phyloP scores from a whole-genome alignment of 208 protist species.

The Crithidia brevicula region DNA sequence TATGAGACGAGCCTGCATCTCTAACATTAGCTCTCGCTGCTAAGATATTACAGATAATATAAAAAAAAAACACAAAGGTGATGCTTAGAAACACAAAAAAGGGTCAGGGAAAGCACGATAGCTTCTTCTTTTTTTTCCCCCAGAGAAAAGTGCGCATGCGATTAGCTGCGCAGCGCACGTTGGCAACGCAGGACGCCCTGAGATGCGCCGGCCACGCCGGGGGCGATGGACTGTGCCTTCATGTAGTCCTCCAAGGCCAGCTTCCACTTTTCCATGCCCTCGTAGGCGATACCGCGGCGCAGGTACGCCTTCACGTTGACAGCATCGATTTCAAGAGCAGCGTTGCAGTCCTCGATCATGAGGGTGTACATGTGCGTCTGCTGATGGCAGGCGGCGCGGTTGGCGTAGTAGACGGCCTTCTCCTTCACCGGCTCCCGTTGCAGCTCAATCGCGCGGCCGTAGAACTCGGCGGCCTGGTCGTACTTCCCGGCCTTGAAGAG shows the following conservation, averaged over 20 bases:
- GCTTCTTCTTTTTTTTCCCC: too few species aligned
- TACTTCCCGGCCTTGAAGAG: constrained; percentile 91
- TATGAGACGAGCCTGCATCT: neutral
- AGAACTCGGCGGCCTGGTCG: constrained; percentile 86
- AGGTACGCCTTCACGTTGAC: constrained; percentile 90
- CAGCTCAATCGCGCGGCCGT: constrained; percentile 91
- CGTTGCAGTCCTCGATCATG: constrained; percentile 89
- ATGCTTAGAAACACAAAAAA: neutral
- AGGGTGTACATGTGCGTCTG: constrained; percentile 86
- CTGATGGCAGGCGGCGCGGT: constrained; percentile 91
- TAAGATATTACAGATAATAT: neutral
- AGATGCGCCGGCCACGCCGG: constrained; percentile 60
- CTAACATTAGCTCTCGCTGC: neutral
- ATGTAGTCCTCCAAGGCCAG: constrained; percentile 90
- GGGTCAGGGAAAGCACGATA: neutral
- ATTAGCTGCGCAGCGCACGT: constrained; percentile 51
- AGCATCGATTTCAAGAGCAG: constrained; percentile 77
- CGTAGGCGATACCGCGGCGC: constrained; percentile 90
- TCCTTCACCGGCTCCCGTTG: constrained; percentile 57
- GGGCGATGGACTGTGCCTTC: constrained; percentile 57
- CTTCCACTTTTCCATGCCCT: constrained; percentile 93
- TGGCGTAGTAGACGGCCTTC: constrained; percentile 90
- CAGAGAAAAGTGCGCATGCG: neutral
- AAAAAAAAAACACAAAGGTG: constrained; percentile 15
- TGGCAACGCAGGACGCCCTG: constrained; percentile 87